Evolutionary conservation across 1,284 basidiomycete species (phyloP), one percentile per base, ranked within the genome.

Genomic region (Irpex sp.): DNA sequence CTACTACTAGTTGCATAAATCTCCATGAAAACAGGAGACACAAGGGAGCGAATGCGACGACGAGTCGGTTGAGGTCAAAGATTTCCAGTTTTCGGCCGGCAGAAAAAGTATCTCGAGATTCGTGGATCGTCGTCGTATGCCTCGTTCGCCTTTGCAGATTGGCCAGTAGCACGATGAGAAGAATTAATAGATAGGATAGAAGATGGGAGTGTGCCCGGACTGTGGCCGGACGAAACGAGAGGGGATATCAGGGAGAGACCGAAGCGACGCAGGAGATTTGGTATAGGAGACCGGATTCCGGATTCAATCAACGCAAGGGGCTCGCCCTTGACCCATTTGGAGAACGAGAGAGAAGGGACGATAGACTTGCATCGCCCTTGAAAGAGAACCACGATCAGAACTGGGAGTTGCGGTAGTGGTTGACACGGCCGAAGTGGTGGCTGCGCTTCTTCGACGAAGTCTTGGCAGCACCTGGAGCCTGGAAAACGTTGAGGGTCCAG

Each of bases 401-500:
- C 54, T 56, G 54, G 34, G 54, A 26, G 26, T 56, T 40, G 59
- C 44, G 63, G 49, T 61, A 51, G 49, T 59, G 57, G 61, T 66
- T 62, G 54, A 65, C 62, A 52, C 66, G 64, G 51, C 66, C 66
- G 31, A 65, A 67, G 65, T 68, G 67, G 59, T 65, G 65, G 34
- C 62, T 57, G 64, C 64, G 63, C 64, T 65, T 66, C 17, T 44
- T 9, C 15, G 55, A 26, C 8, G 21, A 40, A 57, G 47, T 31
- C 21, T 21, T 19, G n/a, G 47, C 47, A n/a, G 26, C 26, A 26
- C 26, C 26, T 26, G 36, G 4, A 19, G 59, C 37, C 54, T 64
- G 47, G 37, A 65, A 72, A 44, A 70, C 58, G 58, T 62, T 68
- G 49, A 70, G 57, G 58, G 68, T 67, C 63, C 65, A 69, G 36